These are phyloP conservation scores for Cryphonectria carpinicola DNA, from an alignment of 2,329 filamentous ascomycete genomes.

Conservation along the genomic window DNA sequence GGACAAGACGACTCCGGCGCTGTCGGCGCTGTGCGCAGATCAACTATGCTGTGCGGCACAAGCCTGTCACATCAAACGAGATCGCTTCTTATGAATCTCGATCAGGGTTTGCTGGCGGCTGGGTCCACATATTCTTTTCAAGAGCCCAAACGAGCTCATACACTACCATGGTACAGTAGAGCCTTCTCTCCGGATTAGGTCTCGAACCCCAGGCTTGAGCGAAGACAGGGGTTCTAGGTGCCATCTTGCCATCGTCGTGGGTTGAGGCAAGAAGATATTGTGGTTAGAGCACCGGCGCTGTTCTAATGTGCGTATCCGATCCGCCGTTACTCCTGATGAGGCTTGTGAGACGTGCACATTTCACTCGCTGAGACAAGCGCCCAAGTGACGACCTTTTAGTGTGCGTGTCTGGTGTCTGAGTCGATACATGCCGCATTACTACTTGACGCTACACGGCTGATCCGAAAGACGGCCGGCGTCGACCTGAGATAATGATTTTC, in stretches of 20 bases:
- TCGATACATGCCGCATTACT: slow-evolving; percentile 19
- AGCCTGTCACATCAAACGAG: slow-evolving; percentile 22
- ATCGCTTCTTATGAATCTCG: slow-evolving; percentile 8
- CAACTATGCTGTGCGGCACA: slow-evolving; percentile 19
- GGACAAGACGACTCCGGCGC: slow-evolving; percentile 21
- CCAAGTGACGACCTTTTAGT: slow-evolving; percentile 6
- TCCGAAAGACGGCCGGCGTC: slow-evolving; percentile 21
- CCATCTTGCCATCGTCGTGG: background rate
- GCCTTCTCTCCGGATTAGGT: background rate
- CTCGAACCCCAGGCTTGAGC: background rate
- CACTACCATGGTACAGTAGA: background rate
- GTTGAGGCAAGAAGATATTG: background rate
- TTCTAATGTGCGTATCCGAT: slow-evolving; percentile 27
- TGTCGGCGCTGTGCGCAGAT: slow-evolving; percentile 16
- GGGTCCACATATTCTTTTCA: background rate
- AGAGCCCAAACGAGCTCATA: background rate
- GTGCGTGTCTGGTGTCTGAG: slow-evolving; percentile 24
- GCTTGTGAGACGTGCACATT: slow-evolving; percentile 25
- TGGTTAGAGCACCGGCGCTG: background rate
- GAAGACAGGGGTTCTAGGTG: slow-evolving; percentile 15
- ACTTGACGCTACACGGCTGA: slow-evolving; percentile 19
- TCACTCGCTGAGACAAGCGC: slow-evolving; percentile 23
- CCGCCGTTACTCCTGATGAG: slow-evolving; percentile 26
- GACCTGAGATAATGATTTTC: slow-evolving; percentile 14
- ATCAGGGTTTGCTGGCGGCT: background rate